Conservation (phyloP, 1,284 basidiomycete genomes). For the Tilletia walkeri region DNA sequence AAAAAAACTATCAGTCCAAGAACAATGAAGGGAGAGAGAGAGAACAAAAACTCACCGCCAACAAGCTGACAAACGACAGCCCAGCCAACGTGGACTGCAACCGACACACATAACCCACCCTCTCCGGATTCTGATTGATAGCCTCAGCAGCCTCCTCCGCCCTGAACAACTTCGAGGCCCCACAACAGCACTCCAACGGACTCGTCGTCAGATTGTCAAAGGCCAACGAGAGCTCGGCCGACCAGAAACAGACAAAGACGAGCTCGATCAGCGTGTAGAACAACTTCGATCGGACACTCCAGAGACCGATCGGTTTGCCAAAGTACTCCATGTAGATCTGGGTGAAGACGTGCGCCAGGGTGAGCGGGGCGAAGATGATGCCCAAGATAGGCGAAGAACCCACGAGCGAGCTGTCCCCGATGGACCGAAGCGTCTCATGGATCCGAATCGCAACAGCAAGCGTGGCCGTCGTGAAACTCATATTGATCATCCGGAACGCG, state of each 20-base stretch:
- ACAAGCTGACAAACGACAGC: conserved; percentile 60
- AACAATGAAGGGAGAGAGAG: not conserved
- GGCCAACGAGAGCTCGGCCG: conserved; percentile 77
- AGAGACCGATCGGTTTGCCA: conserved; percentile 80
- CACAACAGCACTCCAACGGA: conserved; percentile 66
- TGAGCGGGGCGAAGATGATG: conserved; percentile 80
- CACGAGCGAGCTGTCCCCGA: conserved; percentile 67
- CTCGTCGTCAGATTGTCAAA: conserved; percentile 92
- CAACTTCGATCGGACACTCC: conserved; percentile 61
- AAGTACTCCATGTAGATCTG: conserved; percentile 69
- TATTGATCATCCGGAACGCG: conserved; percentile 80
- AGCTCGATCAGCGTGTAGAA: conserved; percentile 59
- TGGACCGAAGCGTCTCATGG: conserved; percentile 63
- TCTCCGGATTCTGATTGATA: conserved; percentile 27
- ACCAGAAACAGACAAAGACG: conserved; percentile 86
- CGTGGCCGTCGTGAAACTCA: conserved; percentile 74
- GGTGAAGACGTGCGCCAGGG: conserved; percentile 75
- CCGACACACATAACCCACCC: conserved; percentile 65
- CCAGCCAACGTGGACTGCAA: conserved; percentile 53
- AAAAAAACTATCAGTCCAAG: not conserved
- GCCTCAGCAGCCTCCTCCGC: conserved; percentile 53
- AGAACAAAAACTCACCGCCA: conserved; percentile 37
- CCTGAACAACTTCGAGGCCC: conserved; percentile 62
- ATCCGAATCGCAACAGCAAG: conserved; percentile 77
- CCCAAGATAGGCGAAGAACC: conserved; percentile 78